Percentiles rank a stretch among this genome's conserved stretches.
These are phyloP conservation scores for Suillus clintonianus DNA, from an alignment of 768 basidiomycete genomes.

Conservation along the genomic window DNA sequence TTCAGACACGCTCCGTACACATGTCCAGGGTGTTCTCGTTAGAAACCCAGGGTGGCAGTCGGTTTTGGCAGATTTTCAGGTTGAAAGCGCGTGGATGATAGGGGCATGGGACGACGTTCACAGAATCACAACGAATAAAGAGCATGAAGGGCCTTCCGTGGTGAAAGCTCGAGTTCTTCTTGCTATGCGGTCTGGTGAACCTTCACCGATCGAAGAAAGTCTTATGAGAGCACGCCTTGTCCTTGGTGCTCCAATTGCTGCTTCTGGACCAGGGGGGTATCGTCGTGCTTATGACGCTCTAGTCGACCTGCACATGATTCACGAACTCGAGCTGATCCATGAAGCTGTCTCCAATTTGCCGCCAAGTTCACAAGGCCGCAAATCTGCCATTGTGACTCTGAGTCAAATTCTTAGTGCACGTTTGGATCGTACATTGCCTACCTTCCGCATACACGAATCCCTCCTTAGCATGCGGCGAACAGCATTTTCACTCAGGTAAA, in stretches of 20 bases:
- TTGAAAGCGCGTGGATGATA: constrained; percentile 95
- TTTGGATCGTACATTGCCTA: constrained; percentile 78
- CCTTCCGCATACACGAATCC: constrained; percentile 86
- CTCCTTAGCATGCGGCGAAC: constrained; percentile 88
- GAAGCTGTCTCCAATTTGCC: constrained; percentile 42
- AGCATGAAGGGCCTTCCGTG: constrained; percentile 58
- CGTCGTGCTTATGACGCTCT: constrained; percentile 85
- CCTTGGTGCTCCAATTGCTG: constrained; percentile 79
- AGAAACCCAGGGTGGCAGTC: constrained; percentile 83
- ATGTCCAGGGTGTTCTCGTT: constrained; percentile 87
- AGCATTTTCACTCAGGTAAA: constrained; percentile 74
- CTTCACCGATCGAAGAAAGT: constrained; percentile 45
- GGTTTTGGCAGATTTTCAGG: constrained; percentile 77
- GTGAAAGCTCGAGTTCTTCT: constrained; percentile 80
- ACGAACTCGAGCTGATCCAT: constrained; percentile 79
- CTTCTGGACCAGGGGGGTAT: constrained; percentile 81
- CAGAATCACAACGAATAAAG: constrained; percentile 50
- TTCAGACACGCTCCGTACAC: constrained; percentile 89
- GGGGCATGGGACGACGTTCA: constrained; percentile 89
- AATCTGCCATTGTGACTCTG: constrained; percentile 42
- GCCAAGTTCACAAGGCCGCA: constrained; percentile 38
- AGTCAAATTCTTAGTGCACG: constrained; percentile 55
- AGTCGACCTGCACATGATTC: constrained; percentile 80
- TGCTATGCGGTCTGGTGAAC: constrained; percentile 66
- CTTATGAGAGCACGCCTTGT: constrained; percentile 66